Evolutionary conservation across 2,329 filamentous ascomycete species (phyloP).

Genomic region (Nigrospora sphaerica): DNA sequence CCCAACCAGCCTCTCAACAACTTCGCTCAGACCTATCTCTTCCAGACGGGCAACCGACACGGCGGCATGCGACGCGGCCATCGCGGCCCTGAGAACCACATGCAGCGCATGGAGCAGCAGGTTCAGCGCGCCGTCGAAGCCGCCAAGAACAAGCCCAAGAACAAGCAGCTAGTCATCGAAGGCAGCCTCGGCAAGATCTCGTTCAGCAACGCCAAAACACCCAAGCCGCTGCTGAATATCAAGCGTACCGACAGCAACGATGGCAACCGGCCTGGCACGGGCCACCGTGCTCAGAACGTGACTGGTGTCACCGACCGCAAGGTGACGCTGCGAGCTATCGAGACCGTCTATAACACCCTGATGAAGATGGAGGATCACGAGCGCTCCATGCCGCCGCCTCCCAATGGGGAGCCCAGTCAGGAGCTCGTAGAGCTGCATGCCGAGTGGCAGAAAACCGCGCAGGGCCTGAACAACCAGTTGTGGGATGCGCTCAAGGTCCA

Average conservation of each 20-base stretch:
- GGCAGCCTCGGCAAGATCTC: conserved; percentile 96
- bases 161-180: conserved; percentile 92
- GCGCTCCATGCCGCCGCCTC: conserved; percentile 61
- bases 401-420: conserved; percentile 56
- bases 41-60: conserved; percentile 83
- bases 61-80: conserved; percentile 68
- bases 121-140: conserved; percentile 95
- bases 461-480: conserved; percentile 68
- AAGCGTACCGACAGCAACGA: conserved; percentile 74
- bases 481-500: conserved; percentile 89
- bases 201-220: conserved; percentile 97
- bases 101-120: conserved; percentile 98
- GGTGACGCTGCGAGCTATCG: conserved; percentile 76
- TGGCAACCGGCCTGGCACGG: conserved; percentile 41
- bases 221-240: conserved; percentile 89
- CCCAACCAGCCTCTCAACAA: conserved; percentile 90
- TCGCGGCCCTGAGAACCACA: conserved; percentile 87
- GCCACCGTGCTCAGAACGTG: conserved; percentile 27
- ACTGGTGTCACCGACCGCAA: conserved; percentile 64
- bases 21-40: conserved; percentile 95
- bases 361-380: conserved; percentile 95
- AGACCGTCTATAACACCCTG: conserved; percentile 77
- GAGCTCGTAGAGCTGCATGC: conserved; percentile 67
- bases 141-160: conserved; percentile 95
- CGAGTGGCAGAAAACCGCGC: conserved; percentile 69